Evolutionary conservation across 1,284 basidiomycete genomes (phyloP).

Genomic region (Xerocomus alliaceus): DNA sequence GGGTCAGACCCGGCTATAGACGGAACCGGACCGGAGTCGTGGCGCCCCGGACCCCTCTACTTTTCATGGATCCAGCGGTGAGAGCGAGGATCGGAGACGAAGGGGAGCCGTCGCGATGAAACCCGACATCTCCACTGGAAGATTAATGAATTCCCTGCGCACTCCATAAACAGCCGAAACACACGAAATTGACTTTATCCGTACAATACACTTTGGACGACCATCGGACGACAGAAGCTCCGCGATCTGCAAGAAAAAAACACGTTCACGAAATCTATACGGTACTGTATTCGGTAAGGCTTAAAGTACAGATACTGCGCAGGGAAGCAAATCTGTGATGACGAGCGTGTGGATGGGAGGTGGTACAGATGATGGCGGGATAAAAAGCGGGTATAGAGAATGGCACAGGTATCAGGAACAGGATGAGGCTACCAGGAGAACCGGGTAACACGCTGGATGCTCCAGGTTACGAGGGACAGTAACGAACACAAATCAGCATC

Average conservation of each 20-base stretch:
- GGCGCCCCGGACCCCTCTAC: too few relatives aligned
- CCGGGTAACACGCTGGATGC: constrained; percentile 19
- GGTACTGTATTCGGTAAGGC: constrained; percentile 14
- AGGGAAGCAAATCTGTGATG: constrained; percentile 25
- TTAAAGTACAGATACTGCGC: constrained; percentile 32
- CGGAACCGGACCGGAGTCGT: too few relatives aligned
- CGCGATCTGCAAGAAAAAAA: background rate
- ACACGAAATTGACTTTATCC: background rate
- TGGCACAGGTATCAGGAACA: constrained; percentile 43
- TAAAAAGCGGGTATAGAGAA: constrained; percentile 35
- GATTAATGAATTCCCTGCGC: too few relatives aligned
- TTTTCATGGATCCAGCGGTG: too few relatives aligned
- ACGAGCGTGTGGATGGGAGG: constrained; percentile 25
- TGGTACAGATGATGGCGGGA: constrained; percentile 39
- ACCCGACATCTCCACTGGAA: background rate
- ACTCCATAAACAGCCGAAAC: too few relatives aligned
- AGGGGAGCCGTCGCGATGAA: background rate
- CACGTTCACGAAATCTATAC: constrained; percentile 23
- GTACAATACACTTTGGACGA: too few relatives aligned
- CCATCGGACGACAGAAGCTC: background rate
- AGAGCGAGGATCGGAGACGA: background rate
- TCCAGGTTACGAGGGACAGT: constrained; percentile 21
- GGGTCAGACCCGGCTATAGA: too few relatives aligned
- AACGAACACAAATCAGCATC: constrained; percentile 37
- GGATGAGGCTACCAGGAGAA: constrained; percentile 21